Evolutionary conservation across 2,329 filamentous ascomycete genomes (phyloP), one percentile per base, ranked within the genome.

Genomic region (Calonectria hongkongensis): DNA sequence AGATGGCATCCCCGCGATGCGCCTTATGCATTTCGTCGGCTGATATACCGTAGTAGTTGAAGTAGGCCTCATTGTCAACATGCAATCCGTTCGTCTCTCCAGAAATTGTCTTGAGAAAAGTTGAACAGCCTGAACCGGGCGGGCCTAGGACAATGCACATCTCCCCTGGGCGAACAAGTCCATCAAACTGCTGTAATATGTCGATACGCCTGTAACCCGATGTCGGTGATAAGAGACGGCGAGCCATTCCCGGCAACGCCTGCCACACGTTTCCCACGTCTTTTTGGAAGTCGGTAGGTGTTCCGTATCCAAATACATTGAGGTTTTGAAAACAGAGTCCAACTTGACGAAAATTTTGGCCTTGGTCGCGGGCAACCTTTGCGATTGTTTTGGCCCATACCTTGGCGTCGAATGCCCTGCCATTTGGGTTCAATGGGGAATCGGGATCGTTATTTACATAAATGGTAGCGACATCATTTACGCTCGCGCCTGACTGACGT

Each of bases 21-120:
- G 51, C 41, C 30, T 63, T 41, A 25, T 66, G 68, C 68, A 70
- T 70, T 13, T 70, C 68, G 7, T 45, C 27, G 18, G 43, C 50
- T 6, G 68, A 51, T n/a, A 70, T 50, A 13, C 68, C 62, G 16
- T 70, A 50, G 33, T 70, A 70, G 39, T 70, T 70, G 43, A 70
- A 66, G 50, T 70, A 66, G 1, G 68, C n/a, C 1, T 66, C 25
- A 5, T 43, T 18, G 16, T 45, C 45, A 18, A 66, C 21, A 21
- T 60, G 65, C 33, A 70, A 43, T 28, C 68, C 68, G 18, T 58
- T 70, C 7, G 28, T 47, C 27, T 70, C 62, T 10, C 68, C 62
- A 1, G 68, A 58, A 54, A 66, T 60, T 13, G 63, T 50, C 51
- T 70, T 70, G 43, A 70, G 62, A 25, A 70, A 66, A 2, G 68